Base-by-base conservation (phyloP, 768 basidiomycete genomes). In the Boletus vinaceobasis region DNA sequence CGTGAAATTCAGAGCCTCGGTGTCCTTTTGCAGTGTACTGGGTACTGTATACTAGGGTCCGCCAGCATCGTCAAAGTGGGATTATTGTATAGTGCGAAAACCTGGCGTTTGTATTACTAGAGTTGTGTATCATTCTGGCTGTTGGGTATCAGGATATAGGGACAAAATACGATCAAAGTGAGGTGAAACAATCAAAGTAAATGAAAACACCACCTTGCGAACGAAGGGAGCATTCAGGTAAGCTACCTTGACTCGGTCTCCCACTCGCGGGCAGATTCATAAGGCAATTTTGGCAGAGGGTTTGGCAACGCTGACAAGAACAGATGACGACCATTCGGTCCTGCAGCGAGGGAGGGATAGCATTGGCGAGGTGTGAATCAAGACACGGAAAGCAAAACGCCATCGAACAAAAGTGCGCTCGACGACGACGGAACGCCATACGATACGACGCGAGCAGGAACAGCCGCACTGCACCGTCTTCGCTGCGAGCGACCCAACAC, bases 41-140 rank as follows among this genome's bases (percentile, higher is more conserved):
- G 31, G 7, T 43, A 48, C 23, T 53, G 57, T 54, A 49, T 54
- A 32, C 33, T 52, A 57, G 26, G 26, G n/a, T 46, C 42, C 4
- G 32, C 1, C 33, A 44, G 19, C 27, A 14, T 27, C 44, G 10
- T 49, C 17, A 7, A 36, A 38, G 7, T 17, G 8, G 11, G 15
- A 44, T 33, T 5, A 32, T 43, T 65, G 56, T 65, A 50, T 48
- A 37, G 9, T 63, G 45, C n/a, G 23, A 40, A 45, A 37, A 36
- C 38, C 14, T 23, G 21, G 42, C n/a, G 11, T 48, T 48, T 49
- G 62, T 43, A 60, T 48, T 32, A 40, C 14, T 43, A 33, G 48
- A 39, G 23, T 49, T 29, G 4, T 44, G 11, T 36, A 32, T 45
- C 29, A 5, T 48, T 29, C 19, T 9, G 13, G 23, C 23, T 23